Conservation (phyloP, 345 rosid species). For the Hibiscus tridactylites region DNA sequence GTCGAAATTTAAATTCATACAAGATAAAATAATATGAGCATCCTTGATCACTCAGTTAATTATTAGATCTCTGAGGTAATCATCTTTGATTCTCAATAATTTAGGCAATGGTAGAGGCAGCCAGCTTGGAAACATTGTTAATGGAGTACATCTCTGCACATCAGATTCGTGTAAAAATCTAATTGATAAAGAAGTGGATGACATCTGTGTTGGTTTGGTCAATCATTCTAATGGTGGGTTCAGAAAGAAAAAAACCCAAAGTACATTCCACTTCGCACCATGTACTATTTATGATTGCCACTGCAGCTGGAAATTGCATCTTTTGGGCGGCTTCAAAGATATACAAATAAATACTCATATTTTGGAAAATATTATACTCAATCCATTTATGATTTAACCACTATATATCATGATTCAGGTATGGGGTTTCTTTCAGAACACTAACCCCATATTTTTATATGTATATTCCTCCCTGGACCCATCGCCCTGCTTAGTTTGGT, state of each 20-base stretch:
- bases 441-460: slow-evolving; percentile 8
- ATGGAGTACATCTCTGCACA: neutral
- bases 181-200: neutral
- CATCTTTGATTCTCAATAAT: slow-evolving; percentile 10
- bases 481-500: slow-evolving; percentile 5
- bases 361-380: slow-evolving; percentile 1
- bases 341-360: neutral
- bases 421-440: slow-evolving; percentile 34
- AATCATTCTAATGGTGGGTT: slow-evolving; percentile 20
- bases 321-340: slow-evolving; percentile 7
- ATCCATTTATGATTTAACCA: neutral
- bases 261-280: slow-evolving; percentile 16
- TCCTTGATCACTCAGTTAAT: no score
- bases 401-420: slow-evolving; percentile 13
- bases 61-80: neutral
- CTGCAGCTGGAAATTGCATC: neutral
- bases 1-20: no score
- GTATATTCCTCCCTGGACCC: slow-evolving; percentile 16
- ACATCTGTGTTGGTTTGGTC: slow-evolving; percentile 11
- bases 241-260: slow-evolving; percentile 11
- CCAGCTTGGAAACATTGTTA: slow-evolving; percentile 15
- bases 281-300: slow-evolving; percentile 15
- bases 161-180: slow-evolving; percentile 22
- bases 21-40: no score
- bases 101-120: neutral